Base-by-base conservation (phyloP, 1,284 basidiomycete species). In the Polyporus tsugae region DNA sequence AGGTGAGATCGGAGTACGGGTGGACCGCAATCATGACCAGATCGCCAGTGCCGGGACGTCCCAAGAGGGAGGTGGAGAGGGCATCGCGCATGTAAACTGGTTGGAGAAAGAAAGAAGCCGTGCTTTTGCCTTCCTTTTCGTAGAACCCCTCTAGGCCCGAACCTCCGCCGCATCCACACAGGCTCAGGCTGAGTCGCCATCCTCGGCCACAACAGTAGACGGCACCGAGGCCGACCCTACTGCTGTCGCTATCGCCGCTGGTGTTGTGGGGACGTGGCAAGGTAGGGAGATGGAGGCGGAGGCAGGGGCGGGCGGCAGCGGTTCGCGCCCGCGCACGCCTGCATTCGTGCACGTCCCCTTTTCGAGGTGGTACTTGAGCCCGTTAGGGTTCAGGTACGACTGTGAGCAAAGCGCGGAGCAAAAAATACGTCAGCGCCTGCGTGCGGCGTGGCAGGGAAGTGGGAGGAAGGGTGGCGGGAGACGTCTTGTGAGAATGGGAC, bases 331-430 rank as follows among this genome's bases (percentile, higher is more conserved):
- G n/a, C 61, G 53, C 62, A 65, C 66, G 60, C 67, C 72, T 64
- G 68, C 66, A 69, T 64, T 69, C 64, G 82, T 83, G 75, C 87
- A 89, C 1, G 84, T 89, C 9, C 89, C 88, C 73, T 88, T 89
- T 70, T 88, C 86, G 62, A 87, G 75, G 70, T 89, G 88, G 72
- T 89, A 89, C 75, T 89, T 89, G 46, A 89, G 79, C 4, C 89
- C 88, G 70, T 90, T 89, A 11, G 87, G 84, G 76, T 89, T 90
- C 44, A 89, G 81, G 74, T 90, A 89, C 39, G 79, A 81, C 82
- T 86, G 74, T 29, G 29, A 29, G 29, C 29, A 38, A 35, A 13
- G 58, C n/a, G 41, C 11, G 11, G 41, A 42, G 41, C 11, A 15
- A 42, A 42, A 17, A 19, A 19, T 25, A 13, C 22, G 22, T 49